Base-by-base conservation (phyloP, 2,329 filamentous ascomycete genomes). In the Dryadomyces quercivorus region DNA sequence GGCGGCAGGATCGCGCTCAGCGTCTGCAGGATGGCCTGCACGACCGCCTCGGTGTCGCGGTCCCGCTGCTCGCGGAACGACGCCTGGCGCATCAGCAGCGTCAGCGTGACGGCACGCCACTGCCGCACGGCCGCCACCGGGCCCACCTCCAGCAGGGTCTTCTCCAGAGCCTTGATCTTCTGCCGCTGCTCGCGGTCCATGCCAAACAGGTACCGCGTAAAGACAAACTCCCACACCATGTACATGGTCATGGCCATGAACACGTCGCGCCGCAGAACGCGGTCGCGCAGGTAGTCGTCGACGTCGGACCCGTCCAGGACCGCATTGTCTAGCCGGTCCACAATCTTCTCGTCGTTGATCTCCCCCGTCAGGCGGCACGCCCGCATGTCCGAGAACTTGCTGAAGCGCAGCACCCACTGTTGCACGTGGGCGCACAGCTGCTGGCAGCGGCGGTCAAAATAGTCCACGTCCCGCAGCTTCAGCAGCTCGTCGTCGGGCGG, bases 161-260 rank as follows among this genome's bases (percentile, higher is more conserved):
- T 96, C 72, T 98, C 94, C 9, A 98, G 80, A 38, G 86, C 84
- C 73, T 98, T 97, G 67, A 98, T 84, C 70, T 97, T 97, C 69
- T 97, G 91, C 63, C 93, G 83, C 70, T 98, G 93, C 70, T 97
- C 93, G 63, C 91, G 82, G 67, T 98, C 93, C 89, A 98, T 95
- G 63, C 93, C 93, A 67, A 98, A 98, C 26, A 98, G 82, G 68
- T 98, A 98, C 59, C 93, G 84, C 9, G 92, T 96, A 67, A 98
- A 98, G 66, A 98, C 85, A 65, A 94, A 96, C 69, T 98, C 93
- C 91, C 91, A 98, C 52, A 98, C 84, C 90, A 98, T 96, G 58
- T 87, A 93, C 91, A 97, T 97, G 55, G 92, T 88, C 69, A 98
- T 90, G 42, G 90, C 93, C 89, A 97, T 96, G 76, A 98, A 96